phyloP scores from a whole-genome alignment of 2,329 filamentous ascomycete genomes.

The Chrysoporthe cubensis region DNA sequence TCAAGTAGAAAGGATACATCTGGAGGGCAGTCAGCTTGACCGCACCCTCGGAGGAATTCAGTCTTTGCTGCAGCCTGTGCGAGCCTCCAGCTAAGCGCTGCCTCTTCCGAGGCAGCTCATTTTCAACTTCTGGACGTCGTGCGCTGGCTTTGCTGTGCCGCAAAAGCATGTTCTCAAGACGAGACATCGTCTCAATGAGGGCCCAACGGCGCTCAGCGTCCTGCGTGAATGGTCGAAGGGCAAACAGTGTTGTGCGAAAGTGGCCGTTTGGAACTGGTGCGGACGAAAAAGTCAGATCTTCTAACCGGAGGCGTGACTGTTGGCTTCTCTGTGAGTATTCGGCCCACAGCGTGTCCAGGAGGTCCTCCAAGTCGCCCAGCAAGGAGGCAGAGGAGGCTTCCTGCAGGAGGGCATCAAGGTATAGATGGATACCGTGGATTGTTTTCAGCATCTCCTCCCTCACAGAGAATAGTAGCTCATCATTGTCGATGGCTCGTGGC shows the following conservation, averaged over 20 bases:
- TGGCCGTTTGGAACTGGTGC: slow-evolving; percentile 47
- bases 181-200: slow-evolving; percentile 60
- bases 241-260: slow-evolving; percentile 55
- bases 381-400: slow-evolving; percentile 46
- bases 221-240: slow-evolving; percentile 55
- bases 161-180: slow-evolving; percentile 56
- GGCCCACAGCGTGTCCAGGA: slow-evolving; percentile 71
- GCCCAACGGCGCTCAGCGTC: slow-evolving; percentile 65
- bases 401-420: slow-evolving; percentile 61
- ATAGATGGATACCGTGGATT: slow-evolving; percentile 67
- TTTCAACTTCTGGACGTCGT: slow-evolving; percentile 37
- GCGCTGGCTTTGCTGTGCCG: slow-evolving; percentile 35
- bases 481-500: slow-evolving; percentile 65
- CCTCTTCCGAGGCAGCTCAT: slow-evolving; percentile 58
- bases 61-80: slow-evolving; percentile 53
- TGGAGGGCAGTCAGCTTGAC: slow-evolving; percentile 59
- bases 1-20: slow-evolving; percentile 60
- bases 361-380: slow-evolving; percentile 59
- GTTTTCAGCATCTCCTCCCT: slow-evolving; percentile 79
- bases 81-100: slow-evolving; percentile 48
- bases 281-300: slow-evolving; percentile 68
- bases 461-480: slow-evolving; percentile 64
- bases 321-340: slow-evolving; percentile 78
- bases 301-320: slow-evolving; percentile 74
- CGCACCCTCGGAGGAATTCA: slow-evolving; percentile 49